Conservation (phyloP, 352 stramenopile species). For the Discostella stelligera region DNA sequence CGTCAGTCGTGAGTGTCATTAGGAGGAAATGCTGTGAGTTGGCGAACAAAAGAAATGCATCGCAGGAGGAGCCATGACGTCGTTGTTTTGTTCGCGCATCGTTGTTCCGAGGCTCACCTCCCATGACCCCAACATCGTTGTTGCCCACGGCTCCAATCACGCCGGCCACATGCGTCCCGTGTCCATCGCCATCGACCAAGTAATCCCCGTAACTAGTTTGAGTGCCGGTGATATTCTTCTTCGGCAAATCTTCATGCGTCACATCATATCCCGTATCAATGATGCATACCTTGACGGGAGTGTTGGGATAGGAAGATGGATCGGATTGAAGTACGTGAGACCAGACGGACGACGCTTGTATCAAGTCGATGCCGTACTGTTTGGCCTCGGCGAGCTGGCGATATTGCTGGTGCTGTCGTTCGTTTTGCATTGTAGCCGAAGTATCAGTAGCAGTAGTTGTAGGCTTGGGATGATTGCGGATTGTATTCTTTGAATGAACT, state of each 20-base stretch:
- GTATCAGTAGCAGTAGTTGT: not conserved
- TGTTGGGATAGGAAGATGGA: conserved; percentile 3
- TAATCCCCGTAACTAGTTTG: conserved; percentile 19
- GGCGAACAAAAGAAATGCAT: too few relatives aligned
- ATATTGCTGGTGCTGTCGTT: not conserved
- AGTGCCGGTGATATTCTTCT: conserved; percentile 16
- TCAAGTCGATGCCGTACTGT: conserved; percentile 23
- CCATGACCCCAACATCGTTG: conserved; percentile 26
- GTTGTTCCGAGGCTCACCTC: conserved; percentile 15
- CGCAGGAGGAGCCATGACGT: not conserved
- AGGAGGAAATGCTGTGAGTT: too few relatives aligned
- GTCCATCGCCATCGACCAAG: conserved; percentile 41
- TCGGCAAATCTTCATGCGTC: conserved; percentile 48
- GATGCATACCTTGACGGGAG: conserved; percentile 51
- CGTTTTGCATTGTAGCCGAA: not conserved
- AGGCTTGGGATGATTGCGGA: not conserved
- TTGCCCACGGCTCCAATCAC: conserved; percentile 47
- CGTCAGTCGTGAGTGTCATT: not conserved
- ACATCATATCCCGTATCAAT: conserved; percentile 56
- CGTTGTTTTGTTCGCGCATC: too few relatives aligned
- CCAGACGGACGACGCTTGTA: conserved; percentile 17
- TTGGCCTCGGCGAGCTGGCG: conserved; percentile 5
- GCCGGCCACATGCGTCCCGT: conserved; percentile 44
- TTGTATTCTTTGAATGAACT: not conserved
- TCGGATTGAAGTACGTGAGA: not conserved